Conservation (phyloP, 2,329 filamentous ascomycete species). For the Trichophyton verrucosum region DNA sequence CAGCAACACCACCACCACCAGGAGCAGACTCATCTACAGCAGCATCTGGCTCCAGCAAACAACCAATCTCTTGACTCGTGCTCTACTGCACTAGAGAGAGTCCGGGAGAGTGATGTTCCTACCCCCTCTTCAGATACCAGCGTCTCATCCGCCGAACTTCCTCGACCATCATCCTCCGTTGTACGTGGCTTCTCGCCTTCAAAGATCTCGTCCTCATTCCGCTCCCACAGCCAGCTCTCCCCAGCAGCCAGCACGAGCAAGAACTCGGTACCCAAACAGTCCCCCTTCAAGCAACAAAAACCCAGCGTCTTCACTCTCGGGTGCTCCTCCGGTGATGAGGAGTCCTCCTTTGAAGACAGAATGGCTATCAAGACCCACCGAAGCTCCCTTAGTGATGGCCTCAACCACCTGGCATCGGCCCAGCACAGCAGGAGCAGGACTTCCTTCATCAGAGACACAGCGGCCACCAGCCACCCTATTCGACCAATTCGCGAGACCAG, state of each 20-base stretch:
- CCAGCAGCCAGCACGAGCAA: constrained; percentile 38
- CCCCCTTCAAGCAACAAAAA: constrained; percentile 49
- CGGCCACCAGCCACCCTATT: constrained; percentile 53
- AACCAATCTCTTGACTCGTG: constrained; percentile 44
- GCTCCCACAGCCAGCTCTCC: constrained; percentile 46
- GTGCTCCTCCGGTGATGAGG: constrained; percentile 75
- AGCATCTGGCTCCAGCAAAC: constrained; percentile 27
- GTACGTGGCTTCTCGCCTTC: constrained; percentile 79
- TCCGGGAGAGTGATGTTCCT: constrained; percentile 34
- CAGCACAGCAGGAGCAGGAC: constrained; percentile 70
- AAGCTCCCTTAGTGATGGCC: constrained; percentile 43
- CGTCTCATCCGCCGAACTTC: constrained; percentile 43
- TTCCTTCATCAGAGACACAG: constrained; percentile 60
- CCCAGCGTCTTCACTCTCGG: constrained; percentile 58
- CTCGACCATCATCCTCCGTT: constrained; percentile 50
- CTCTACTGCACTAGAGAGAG: constrained; percentile 42
- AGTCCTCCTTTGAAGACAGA: constrained; percentile 57
- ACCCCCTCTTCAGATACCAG: constrained; percentile 47
- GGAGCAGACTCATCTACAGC: constrained; percentile 15
- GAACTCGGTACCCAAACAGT: constrained; percentile 49
- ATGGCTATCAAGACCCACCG: constrained; percentile 42
- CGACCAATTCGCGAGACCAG: constrained; percentile 45
- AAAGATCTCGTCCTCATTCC: constrained; percentile 55
- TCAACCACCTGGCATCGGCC: constrained; percentile 33
- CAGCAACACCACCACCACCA: constrained; percentile 26